Conservation (phyloP, 2,329 filamentous ascomycete genomes). For the Pseudofabraea citricarpa region DNA sequence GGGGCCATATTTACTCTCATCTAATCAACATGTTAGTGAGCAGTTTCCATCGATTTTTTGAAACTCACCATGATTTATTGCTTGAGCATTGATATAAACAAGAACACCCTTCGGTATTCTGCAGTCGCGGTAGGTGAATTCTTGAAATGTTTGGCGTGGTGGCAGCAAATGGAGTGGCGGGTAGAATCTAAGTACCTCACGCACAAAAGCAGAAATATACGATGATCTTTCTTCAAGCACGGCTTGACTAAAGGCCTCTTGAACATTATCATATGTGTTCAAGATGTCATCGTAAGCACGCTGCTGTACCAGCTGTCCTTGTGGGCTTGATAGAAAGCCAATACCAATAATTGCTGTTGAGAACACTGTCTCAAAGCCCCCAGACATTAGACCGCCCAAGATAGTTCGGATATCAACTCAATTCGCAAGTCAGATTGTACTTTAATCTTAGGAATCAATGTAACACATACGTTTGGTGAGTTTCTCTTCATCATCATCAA, state of each 20-base stretch:
- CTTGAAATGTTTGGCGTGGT: constrained; percentile 1
- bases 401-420: constrained; percentile 17
- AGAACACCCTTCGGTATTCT: not conserved
- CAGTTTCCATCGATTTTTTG: too few relatives aligned
- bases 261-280: constrained; percentile 5
- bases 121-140: not conserved
- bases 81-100: constrained; percentile 1
- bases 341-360: constrained; percentile 17
- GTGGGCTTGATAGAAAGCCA: constrained; percentile 12
- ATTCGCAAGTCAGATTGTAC: not conserved
- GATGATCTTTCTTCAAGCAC: constrained; percentile 13
- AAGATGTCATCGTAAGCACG: constrained; percentile 14
- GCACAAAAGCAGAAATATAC: constrained; percentile 13
- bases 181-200: constrained; percentile 14
- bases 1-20: constrained; percentile 6
- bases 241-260: constrained; percentile 10
- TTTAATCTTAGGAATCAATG: too few relatives aligned
- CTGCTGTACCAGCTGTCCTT: constrained; percentile 12
- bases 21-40: too few relatives aligned
- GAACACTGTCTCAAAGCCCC: constrained; percentile 18
- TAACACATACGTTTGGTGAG: constrained; percentile 4
- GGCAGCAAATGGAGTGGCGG: constrained; percentile 7
- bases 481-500: constrained; percentile 1
- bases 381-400: constrained; percentile 19
- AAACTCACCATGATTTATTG: not conserved